Base-by-base conservation (phyloP, 2,329 filamentous ascomycete genomes). In the Tricladium varicosporioides region DNA sequence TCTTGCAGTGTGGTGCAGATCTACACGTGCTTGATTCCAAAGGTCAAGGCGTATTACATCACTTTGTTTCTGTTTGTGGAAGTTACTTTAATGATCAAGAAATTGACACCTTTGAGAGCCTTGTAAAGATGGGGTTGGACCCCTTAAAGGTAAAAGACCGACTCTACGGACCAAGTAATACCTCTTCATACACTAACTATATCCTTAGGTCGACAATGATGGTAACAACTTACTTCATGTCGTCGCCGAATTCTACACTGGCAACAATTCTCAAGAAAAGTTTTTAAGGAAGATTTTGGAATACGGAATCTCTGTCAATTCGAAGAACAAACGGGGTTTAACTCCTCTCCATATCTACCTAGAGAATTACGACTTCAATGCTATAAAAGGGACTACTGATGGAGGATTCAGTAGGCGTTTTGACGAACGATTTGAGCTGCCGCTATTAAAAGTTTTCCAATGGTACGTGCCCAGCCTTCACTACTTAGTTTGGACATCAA, bases 1-100 rank as follows among this genome's bases (percentile, higher is more conserved):
- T 61, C 7, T 14, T 56, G 16, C 50, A 61, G 43, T 36, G 44
- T 32, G 59, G 59, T 18, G 56, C 54, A 11, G 22, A 58, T 31
- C n/a, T 60, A 2, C 27, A 58, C 15, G 56, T 19, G 5, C 31
- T 46, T 13, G 56, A 58, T 27, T 42, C 13, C 14, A 11, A 16
- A 36, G 53, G 53, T 5, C 9, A 33, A n/a, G 44, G 48, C 10
- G 48, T 52, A 9, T 40, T 53, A 18, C 45, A 58, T 27, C n/a
- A 7, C 11, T 43, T 15, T 15, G 22, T 18, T 40, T n/a, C 36
- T n/a, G n/a, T 10, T 40, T 40, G 10, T n/a, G 11, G n/a, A 11
- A 11, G 11, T 2, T 13, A 40, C n/a, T 4, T 40, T 2, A n/a
- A 15, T 43, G 40, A 5, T 18, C 5, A 57, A 42, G 10, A 8